Evolutionary conservation across 495 filamentous ascomycete species (phyloP).

Genomic region (Immersiella caudata): DNA sequence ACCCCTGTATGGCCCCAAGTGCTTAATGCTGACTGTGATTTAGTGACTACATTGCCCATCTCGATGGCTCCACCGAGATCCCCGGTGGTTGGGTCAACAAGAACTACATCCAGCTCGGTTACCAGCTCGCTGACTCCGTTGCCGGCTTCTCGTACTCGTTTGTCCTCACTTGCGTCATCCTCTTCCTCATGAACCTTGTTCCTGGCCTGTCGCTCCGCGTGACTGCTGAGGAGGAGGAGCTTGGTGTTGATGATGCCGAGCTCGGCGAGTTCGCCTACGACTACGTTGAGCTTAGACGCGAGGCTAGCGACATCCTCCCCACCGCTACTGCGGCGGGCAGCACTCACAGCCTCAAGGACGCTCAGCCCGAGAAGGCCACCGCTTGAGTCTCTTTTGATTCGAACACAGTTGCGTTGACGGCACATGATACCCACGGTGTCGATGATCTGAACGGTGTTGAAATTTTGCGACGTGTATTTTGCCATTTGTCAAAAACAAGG

Average conservation of each 20-base stretch:
- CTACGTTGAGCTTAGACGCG: conserved; percentile 90
- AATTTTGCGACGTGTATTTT: conserved; percentile 11
- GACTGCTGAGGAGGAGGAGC: conserved; percentile 80
- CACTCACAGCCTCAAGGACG: conserved; percentile 34
- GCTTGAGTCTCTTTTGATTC: conserved; percentile 14
- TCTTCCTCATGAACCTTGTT: conserved; percentile 87
- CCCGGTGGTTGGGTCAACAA: conserved; percentile 88
- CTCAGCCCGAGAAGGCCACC: conserved; percentile 27
- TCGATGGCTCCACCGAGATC: conserved; percentile 76
- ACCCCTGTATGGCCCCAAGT: not conserved
- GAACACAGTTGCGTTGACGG: not conserved
- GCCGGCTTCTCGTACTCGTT: conserved; percentile 92
- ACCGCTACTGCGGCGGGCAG: conserved; percentile 25
- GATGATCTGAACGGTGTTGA: not conserved
- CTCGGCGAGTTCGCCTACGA: conserved; percentile 99
- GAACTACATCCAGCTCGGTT: conserved; percentile 86
- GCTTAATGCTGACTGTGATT: conserved; percentile 9
- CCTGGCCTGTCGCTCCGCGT: conserved; percentile 84
- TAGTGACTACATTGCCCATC: conserved; percentile 79
- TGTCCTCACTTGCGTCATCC: conserved; percentile 82
- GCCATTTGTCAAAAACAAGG: conserved; percentile 11
- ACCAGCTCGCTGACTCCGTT: conserved; percentile 88
- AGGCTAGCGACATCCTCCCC: conserved; percentile 53
- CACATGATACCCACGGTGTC: not conserved
- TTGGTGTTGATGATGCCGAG: conserved; percentile 93